Conservation (phyloP, 1,284 basidiomycete species). For the Cutaneotrichosporon mucoides region DNA sequence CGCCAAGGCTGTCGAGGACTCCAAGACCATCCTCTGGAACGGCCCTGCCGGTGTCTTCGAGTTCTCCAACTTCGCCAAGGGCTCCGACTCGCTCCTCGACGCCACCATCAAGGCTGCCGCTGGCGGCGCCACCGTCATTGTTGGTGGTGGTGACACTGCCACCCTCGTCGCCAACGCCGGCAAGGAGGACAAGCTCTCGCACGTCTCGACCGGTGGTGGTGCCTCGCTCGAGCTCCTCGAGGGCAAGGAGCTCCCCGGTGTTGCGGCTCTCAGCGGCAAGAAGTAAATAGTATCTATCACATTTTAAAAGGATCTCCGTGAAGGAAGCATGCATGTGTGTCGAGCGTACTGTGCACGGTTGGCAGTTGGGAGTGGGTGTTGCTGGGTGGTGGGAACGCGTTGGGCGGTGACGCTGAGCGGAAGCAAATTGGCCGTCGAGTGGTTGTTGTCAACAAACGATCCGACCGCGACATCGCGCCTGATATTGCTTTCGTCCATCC, state of each 20-base stretch:
- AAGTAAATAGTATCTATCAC: slow-evolving; percentile 25
- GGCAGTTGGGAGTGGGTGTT: no score
- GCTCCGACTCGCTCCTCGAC: slow-evolving; percentile 79
- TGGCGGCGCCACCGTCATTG: slow-evolving; percentile 86
- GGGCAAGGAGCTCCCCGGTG: slow-evolving; percentile 87
- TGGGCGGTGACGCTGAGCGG: no score
- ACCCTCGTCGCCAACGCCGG: slow-evolving; percentile 79
- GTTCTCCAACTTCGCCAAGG: slow-evolving; percentile 83
- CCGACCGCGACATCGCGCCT: no score
- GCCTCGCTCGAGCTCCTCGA: slow-evolving; percentile 93
- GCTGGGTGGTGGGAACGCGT: no score
- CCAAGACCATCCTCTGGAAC: slow-evolving; percentile 99
- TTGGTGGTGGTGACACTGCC: slow-evolving; percentile 90
- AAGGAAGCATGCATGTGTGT: no score
- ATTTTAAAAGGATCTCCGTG: not conserved
- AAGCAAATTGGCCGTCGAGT: no score
- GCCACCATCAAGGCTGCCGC: slow-evolving; percentile 83
- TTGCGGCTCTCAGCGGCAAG: slow-evolving; percentile 75
- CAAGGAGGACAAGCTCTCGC: slow-evolving; percentile 83
- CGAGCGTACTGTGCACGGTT: no score
- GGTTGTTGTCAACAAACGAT: slow-evolving; percentile 16
- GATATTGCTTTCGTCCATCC: no score
- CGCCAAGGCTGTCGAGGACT: slow-evolving; percentile 70
- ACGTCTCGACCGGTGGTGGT: slow-evolving; percentile 96
- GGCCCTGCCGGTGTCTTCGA: slow-evolving; percentile 98